Conservation (phyloP, 805 yeast species). For the Monosporozyma aquatica region DNA sequence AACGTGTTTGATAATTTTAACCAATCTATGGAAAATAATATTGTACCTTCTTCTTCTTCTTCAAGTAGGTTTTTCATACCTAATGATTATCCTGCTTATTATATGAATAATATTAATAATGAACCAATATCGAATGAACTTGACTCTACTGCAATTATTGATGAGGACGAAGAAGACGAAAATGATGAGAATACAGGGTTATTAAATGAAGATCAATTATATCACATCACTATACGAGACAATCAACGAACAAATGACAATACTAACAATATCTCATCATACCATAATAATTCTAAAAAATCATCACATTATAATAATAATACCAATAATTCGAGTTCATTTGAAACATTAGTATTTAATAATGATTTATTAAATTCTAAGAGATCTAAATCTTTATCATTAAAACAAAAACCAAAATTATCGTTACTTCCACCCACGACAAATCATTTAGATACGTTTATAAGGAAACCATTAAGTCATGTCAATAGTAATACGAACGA, state of each 20-base stretch:
- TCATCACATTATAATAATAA: background rate
- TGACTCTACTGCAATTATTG: slow-evolving; percentile 1
- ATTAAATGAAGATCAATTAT: slow-evolving; percentile 17
- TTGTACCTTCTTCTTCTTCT: too few relatives aligned
- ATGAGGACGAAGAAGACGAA: slow-evolving; percentile 10
- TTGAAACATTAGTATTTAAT: slow-evolving; percentile 8
- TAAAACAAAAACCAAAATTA: slow-evolving; percentile 5
- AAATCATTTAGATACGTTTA: slow-evolving; percentile 1
- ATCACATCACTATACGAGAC: slow-evolving; percentile 7
- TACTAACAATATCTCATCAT: background rate
- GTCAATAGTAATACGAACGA: slow-evolving; percentile 6
- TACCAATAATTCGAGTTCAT: too few relatives aligned
- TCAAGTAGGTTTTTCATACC: background rate
- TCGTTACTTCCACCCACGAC: background rate
- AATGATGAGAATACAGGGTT: slow-evolving; percentile 7
- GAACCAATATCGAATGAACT: slow-evolving; percentile 1
- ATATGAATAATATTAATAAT: background rate
- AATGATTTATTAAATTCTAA: slow-evolving; percentile 6
- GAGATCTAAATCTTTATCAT: slow-evolving; percentile 11
- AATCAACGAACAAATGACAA: background rate
- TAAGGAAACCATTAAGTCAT: slow-evolving; percentile 6
- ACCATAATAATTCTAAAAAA: background rate
- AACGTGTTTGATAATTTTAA: slow-evolving; percentile 9
- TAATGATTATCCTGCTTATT: slow-evolving; percentile 1
- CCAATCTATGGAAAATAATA: too few relatives aligned